These are phyloP conservation scores for Dispira simplex DNA, from an alignment of 192 early-diverging fungal genomes.

Conservation along the genomic window DNA sequence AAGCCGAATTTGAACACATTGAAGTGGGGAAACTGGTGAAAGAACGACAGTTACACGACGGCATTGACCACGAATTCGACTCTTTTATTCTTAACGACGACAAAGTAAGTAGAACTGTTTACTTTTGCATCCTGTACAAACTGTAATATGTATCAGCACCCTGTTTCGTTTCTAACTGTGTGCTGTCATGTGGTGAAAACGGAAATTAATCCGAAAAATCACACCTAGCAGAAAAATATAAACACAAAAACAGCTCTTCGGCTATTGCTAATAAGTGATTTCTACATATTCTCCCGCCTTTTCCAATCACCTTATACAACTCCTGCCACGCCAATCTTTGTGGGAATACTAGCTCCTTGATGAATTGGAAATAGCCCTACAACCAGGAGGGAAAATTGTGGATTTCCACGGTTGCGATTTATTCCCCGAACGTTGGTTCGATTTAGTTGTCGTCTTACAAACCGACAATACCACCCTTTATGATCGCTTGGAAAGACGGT, in stretches of 20 bases:
- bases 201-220: too few species aligned
- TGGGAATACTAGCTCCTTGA: conserved; percentile 48
- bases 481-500: conserved; percentile 63
- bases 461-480: conserved; percentile 66
- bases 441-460: conserved; percentile 82
- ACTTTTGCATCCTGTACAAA: too few species aligned
- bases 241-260: too few species aligned
- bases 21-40: conserved; percentile 83
- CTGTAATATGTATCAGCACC: too few species aligned
- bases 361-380: conserved; percentile 75
- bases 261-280: too few species aligned
- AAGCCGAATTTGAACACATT: conserved; percentile 57
- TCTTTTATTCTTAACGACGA: conserved; percentile 86
- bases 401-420: conserved; percentile 93
- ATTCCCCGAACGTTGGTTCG: conserved; percentile 97
- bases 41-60: conserved; percentile 69
- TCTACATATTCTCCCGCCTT: too few species aligned
- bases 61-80: conserved; percentile 75
- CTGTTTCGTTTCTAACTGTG: too few species aligned
- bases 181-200: too few species aligned
- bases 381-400: conserved; percentile 68
- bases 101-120: conserved; percentile 32
- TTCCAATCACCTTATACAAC: too few species aligned
- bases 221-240: too few species aligned
- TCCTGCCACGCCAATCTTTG: neutral